phyloP scores from a whole-genome alignment of 2,329 filamentous ascomycete genomes.

The Diaporthe sp. region DNA sequence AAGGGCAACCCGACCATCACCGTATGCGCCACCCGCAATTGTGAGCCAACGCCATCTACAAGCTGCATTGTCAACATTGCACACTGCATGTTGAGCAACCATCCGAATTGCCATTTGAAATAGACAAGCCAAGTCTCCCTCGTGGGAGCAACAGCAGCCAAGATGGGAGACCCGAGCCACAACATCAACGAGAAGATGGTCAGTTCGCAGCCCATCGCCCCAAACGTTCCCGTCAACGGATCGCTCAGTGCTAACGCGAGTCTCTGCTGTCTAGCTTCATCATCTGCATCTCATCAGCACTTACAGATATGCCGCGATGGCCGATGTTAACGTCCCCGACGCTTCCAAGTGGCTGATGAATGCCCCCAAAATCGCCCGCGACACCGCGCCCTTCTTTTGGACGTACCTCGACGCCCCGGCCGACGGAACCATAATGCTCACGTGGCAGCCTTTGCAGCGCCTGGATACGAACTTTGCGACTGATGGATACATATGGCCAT shows the following conservation, averaged over 20 bases:
- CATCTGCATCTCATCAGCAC: conserved; percentile 93
- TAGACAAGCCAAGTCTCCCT: conserved; percentile 25
- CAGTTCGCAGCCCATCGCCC: conserved; percentile 4
- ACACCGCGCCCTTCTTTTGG: conserved; percentile 91
- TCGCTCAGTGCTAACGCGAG: conserved; percentile 52
- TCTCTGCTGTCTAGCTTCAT: conserved; percentile 70
- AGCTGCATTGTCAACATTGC: neutral
- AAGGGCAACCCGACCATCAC: conserved; percentile 26
- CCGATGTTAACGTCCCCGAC: conserved; percentile 79
- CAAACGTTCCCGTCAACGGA: neutral
- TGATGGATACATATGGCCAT: conserved; percentile 93
- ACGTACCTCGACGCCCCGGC: conserved; percentile 87
- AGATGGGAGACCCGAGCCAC: conserved; percentile 52
- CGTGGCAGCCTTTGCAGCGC: conserved; percentile 87
- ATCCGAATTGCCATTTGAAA: neutral
- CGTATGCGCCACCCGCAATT: conserved; percentile 38
- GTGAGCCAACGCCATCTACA: conserved; percentile 26
- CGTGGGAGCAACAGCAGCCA: conserved; percentile 37
- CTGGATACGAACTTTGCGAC: conserved; percentile 83
- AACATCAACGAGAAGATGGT: conserved; percentile 51
- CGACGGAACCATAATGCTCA: conserved; percentile 86
- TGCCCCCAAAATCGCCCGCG: conserved; percentile 87
- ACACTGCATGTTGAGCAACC: neutral
- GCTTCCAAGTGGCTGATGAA: conserved; percentile 81
- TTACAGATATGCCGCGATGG: conserved; percentile 82